Evolutionary conservation across 768 basidiomycete species (phyloP), one percentile per base, ranked within the genome.

Genomic region (Hygrophorus pudorinus): DNA sequence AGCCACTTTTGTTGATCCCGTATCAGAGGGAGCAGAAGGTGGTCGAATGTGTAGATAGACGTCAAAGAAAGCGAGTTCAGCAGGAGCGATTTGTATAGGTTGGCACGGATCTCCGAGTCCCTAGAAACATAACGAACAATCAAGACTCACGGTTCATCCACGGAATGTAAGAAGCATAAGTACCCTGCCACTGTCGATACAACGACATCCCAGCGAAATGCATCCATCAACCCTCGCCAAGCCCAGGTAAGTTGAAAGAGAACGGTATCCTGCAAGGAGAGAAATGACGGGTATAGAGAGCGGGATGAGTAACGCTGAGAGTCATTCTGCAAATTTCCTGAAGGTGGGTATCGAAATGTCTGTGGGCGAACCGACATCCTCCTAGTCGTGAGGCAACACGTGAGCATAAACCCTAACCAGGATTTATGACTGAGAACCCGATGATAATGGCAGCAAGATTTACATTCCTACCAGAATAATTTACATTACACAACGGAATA

Each of bases 31-130:
- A 75, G 69, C 11, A 91, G 66, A 20, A 89, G 57, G 38, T 80
- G 57, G 54, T 88, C 84, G 58, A 88, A 85, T n/a, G 73, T 66
- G 57, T 80, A 87, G 46, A 89, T 78, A 10, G 82, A 86, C 11
- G 72, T 58, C 48, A 91, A 60, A 1, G 84, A 85, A 14, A 88
- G 64, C 7, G 67, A 61, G 56, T 91, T 90, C 40, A 90, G 71
- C 6, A 85, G 63, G 13, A 84, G 57, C 1, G 83, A 86, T 64
- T 89, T 90, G 63, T 77, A 71, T 30, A 87, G 59, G 58, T 86
- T 81, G 44, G 72, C 66, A 12, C 84, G 80, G 45, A 90, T 76
- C 60, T 88, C 85, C 5, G 76, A 59, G 60, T 91, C 87, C 51
- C 85, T 89, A 56, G 43, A 9, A 27, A 44, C 5, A 21, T 9